These are phyloP conservation scores for Candida dubliniensis DNA, from an alignment of 1,139 yeast genomes.

Conservation along the genomic window DNA sequence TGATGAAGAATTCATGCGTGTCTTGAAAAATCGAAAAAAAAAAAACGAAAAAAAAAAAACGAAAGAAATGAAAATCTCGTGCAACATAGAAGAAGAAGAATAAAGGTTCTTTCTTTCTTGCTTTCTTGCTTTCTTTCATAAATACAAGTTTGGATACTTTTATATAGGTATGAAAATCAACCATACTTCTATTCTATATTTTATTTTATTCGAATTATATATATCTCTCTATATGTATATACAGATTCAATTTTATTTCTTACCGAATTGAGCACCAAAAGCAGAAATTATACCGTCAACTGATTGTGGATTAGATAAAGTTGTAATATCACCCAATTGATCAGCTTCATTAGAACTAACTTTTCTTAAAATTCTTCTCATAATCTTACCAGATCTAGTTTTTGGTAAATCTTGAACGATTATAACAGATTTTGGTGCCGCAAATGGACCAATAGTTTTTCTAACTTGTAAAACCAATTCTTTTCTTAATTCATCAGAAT, in stretches of 20 bases:
- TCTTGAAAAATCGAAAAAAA: not conserved
- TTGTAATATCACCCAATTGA: conserved; percentile 89
- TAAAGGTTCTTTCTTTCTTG: too few relatives aligned
- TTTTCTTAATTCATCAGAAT: conserved; percentile 65
- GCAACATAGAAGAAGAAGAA: not conserved
- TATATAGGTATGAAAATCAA: not conserved
- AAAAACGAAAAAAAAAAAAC: not conserved
- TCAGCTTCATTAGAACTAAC: conserved; percentile 87
- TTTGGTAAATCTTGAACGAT: conserved; percentile 91
- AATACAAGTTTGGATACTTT: not conserved
- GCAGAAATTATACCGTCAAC: conserved; percentile 71
- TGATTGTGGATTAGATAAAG: conserved; percentile 84
- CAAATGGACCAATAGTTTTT: conserved; percentile 95
- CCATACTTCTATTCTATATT: not conserved
- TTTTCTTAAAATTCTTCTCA: conserved; percentile 97
- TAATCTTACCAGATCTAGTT: conserved; percentile 97
- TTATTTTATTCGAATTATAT: not conserved
- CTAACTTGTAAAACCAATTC: conserved; percentile 85
- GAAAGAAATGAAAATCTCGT: not conserved
- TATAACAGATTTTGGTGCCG: conserved; percentile 91
- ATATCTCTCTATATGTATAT: not conserved
- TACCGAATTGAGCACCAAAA: conserved; percentile 51
- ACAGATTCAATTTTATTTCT: conserved; percentile 28
- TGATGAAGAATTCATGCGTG: not conserved
- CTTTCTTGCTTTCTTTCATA: too few relatives aligned